A percentile compares a stretch with the other conserved stretches of the same genome.
These are phyloP conservation scores for Eimeria praecox DNA, from an alignment of 169 alveolate species.

Conservation along the genomic window DNA sequence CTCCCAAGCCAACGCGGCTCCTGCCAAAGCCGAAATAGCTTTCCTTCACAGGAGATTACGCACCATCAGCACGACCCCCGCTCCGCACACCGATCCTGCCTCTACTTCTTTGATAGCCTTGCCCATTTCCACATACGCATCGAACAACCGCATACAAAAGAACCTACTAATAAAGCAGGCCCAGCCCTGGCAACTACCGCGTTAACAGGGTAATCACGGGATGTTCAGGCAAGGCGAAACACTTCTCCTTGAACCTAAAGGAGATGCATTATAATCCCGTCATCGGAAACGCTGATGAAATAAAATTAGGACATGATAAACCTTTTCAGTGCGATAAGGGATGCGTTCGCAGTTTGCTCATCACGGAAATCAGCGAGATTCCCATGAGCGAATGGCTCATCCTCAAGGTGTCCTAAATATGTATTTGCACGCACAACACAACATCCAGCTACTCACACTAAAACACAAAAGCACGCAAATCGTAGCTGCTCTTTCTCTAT, in stretches of 20 bases:
- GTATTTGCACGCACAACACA: neutral
- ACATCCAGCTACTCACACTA: neutral
- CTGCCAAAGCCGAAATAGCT: neutral
- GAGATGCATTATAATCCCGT: conserved; percentile 32
- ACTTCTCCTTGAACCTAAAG: no score
- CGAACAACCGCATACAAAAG: no score
- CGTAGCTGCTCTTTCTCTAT: neutral
- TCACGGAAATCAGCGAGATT: conserved; percentile 73
- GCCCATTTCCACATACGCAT: no score
- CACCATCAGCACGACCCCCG: neutral
- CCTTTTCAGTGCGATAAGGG: conserved; percentile 64
- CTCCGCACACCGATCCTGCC: neutral
- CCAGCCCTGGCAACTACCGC: no score
- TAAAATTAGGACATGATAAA: neutral
- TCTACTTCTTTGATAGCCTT: neutral
- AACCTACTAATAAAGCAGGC: no score
- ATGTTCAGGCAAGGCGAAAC: no score
- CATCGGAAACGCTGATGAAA: conserved; percentile 13
- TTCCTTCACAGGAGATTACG: neutral
- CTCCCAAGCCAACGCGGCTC: neutral
- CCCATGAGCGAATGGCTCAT: conserved; percentile 70
- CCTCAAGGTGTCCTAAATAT: neutral
- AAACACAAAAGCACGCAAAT: neutral
- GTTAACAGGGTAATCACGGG: no score
- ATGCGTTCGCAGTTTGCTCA: conserved; percentile 70